These are phyloP conservation scores for Pterocarpus macrocarpus DNA, from an alignment of 306 rosid species.

Conservation along the genomic window DNA sequence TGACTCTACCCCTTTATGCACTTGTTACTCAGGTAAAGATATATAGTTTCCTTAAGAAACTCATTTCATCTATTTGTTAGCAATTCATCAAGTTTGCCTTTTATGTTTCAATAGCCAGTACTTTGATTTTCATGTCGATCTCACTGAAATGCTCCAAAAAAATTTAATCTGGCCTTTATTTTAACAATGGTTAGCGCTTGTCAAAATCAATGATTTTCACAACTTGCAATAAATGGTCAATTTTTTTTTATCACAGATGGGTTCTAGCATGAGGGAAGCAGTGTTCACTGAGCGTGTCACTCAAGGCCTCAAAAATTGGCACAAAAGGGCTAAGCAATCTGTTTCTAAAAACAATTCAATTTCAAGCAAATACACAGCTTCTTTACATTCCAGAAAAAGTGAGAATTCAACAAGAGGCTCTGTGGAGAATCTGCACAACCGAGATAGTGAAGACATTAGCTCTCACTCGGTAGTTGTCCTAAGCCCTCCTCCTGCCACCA, in stretches of 20 bases:
- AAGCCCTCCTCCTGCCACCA: constrained; percentile 3
- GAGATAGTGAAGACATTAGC: neutral
- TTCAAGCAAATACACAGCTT: constrained; percentile 1
- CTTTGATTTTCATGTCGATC: neutral
- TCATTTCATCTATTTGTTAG: neutral
- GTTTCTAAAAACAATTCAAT: constrained; percentile 42
- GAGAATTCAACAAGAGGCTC: constrained; percentile 28
- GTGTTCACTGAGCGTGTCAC: constrained; percentile 60
- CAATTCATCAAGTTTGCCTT: neutral
- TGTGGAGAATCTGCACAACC: constrained; percentile 17
- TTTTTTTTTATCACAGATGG: constrained; percentile 57
- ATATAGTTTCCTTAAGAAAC: neutral
- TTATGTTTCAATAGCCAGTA: neutral
- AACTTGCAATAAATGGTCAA: neutral
- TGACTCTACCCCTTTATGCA: constrained; percentile 76
- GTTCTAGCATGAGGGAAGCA: constrained; percentile 65
- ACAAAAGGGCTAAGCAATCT: constrained; percentile 51
- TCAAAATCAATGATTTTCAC: neutral
- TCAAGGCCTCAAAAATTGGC: constrained; percentile 69
- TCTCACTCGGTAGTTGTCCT: neutral
- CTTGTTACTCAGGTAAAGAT: constrained; percentile 71
- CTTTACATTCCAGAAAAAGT: constrained; percentile 10
- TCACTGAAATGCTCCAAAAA: neutral
- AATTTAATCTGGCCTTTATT: neutral
- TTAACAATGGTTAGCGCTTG: neutral